These are phyloP conservation scores for Grosmannia serpens DNA, from an alignment of 2,329 filamentous ascomycete genomes.

Conservation along the genomic window DNA sequence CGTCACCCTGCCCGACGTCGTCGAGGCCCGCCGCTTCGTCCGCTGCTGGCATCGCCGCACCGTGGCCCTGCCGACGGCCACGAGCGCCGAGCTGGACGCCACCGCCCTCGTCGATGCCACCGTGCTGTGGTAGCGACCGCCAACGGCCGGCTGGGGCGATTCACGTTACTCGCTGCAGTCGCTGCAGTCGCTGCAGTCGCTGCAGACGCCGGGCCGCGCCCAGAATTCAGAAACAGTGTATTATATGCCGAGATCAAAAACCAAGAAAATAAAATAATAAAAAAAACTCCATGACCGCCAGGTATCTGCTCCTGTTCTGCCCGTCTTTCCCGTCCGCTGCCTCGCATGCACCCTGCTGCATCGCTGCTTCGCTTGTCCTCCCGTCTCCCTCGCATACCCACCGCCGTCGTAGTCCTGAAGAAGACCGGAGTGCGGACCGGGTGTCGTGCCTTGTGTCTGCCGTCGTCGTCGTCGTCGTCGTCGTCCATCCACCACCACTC, in stretches of 20 bases:
- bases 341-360: neutral
- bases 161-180: too few species aligned
- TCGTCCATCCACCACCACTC: neutral
- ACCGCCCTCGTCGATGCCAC: conserved; percentile 17
- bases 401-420: too few species aligned
- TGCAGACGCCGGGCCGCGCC: neutral
- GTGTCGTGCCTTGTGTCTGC: neutral
- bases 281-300: conserved; percentile 8
- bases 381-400: too few species aligned
- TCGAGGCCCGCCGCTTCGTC: conserved; percentile 40
- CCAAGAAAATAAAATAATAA: neutral
- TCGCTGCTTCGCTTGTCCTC: neutral
- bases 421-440: too few species aligned
- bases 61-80: conserved; percentile 16
- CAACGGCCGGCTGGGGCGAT: too few species aligned
- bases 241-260: conserved; percentile 2
- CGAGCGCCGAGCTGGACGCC: conserved; percentile 4
- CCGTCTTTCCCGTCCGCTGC: neutral
- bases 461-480: neutral
- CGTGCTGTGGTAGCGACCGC: conserved; percentile 14
- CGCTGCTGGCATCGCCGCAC: conserved; percentile 30
- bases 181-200: too few species aligned
- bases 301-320: conserved; percentile 7
- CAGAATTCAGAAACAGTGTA: neutral
- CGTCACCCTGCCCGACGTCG: conserved; percentile 41